These are phyloP conservation scores for Physcomitrellopsis africana DNA, from an alignment of 225 moss, liverwort and hornwort genomes.

Conservation along the genomic window DNA sequence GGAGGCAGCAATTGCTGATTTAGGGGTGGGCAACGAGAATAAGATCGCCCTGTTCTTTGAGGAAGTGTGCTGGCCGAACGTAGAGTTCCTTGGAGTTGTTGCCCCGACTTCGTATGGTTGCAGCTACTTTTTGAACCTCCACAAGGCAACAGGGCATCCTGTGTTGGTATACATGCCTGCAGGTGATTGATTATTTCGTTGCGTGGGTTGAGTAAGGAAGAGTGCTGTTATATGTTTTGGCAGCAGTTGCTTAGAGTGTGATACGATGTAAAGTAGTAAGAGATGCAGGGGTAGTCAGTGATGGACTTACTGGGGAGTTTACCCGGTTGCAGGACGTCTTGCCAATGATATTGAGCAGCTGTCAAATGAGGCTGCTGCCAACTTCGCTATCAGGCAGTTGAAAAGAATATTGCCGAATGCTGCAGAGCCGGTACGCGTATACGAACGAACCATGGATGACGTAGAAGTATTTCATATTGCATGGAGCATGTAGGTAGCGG, in stretches of 20 bases:
- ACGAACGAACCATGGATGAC: background rate
- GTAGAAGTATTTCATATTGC: no score
- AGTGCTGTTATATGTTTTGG: background rate
- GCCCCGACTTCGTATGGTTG: slow-evolving; percentile 92
- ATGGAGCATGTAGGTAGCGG: no score
- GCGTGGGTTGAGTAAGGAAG: background rate
- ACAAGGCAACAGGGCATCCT: slow-evolving; percentile 98
- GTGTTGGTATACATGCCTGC: slow-evolving; percentile 99
- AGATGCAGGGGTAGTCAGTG: background rate
- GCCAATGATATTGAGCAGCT: slow-evolving; percentile 89
- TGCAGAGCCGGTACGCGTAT: slow-evolving; percentile 76
- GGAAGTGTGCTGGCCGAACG: slow-evolving; percentile 94
- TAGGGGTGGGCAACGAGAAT: slow-evolving; percentile 96
- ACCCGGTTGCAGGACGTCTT: slow-evolving; percentile 71
- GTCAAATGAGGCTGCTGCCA: slow-evolving; percentile 85
- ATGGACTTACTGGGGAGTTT: background rate
- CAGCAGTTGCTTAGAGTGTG: background rate
- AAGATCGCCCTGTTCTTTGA: slow-evolving; percentile 95
- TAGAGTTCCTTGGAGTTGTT: slow-evolving; percentile 97
- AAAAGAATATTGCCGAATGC: slow-evolving; percentile 94
- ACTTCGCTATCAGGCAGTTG: slow-evolving; percentile 87
- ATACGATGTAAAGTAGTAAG: background rate
- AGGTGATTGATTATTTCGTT: slow-evolving; percentile 34
- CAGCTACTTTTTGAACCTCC: slow-evolving; percentile 99
- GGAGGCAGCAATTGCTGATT: slow-evolving; percentile 73